Evolutionary conservation across 768 basidiomycete species (phyloP).

Genomic region (Mycena sanguinolenta): DNA sequence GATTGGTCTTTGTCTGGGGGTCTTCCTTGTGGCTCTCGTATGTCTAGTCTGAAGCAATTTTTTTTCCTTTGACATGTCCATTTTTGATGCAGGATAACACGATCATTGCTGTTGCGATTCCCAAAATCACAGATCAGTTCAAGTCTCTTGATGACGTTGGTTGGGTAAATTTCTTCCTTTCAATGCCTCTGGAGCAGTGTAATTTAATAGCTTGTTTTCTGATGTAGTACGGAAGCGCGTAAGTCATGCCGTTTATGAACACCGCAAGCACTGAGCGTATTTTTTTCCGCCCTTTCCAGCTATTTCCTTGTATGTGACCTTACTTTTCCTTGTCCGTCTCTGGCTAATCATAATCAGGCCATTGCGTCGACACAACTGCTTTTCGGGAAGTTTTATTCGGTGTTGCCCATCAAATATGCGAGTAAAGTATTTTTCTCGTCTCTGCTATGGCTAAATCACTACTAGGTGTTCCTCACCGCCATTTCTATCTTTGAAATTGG

Average conservation of each 20-base stretch:
- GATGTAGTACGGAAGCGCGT: conserved; percentile 29
- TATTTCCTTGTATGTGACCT: conserved; percentile 28
- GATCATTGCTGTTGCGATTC: conserved; percentile 36
- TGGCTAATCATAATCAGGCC: neutral
- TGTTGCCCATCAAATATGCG: conserved; percentile 37
- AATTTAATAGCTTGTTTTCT: neutral
- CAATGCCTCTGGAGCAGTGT: neutral
- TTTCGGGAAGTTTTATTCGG: conserved; percentile 41
- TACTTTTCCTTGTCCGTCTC: neutral
- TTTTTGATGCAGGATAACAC: conserved; percentile 10
- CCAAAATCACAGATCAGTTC: conserved; percentile 43
- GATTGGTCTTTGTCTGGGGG: conserved; percentile 30
- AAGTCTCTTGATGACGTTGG: conserved; percentile 44
- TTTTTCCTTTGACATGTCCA: neutral
- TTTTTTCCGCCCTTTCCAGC: neutral
- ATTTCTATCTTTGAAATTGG: conserved; percentile 59
- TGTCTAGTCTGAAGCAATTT: neutral
- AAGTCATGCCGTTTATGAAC: neutral
- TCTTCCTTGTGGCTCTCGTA: conserved; percentile 30
- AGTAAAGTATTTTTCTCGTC: no score
- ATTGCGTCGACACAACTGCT: conserved; percentile 38
- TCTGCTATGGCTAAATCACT: neutral
- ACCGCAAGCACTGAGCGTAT: neutral
- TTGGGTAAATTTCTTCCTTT: conserved; percentile 16
- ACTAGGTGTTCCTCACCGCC: conserved; percentile 36